Percentiles rank a stretch among this genome's conserved stretches.
Conservation (phyloP, 2,329 filamentous ascomycete species). For the Cryphonectria parasitica region DNA sequence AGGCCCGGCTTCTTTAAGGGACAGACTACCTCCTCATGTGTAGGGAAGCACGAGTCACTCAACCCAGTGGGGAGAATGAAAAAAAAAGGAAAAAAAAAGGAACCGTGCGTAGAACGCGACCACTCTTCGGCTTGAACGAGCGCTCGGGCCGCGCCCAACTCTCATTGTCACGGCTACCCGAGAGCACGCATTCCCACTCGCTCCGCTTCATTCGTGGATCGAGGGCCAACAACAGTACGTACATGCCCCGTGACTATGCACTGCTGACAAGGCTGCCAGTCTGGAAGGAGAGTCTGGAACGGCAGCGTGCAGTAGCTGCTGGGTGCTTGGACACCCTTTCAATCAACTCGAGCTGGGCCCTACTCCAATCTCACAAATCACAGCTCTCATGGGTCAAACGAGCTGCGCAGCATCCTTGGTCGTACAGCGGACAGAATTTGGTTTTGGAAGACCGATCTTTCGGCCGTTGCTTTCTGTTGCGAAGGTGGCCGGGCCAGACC, state of each 20-base stretch:
- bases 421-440: background rate
- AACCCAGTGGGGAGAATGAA: background rate
- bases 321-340: background rate
- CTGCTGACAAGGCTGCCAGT: background rate
- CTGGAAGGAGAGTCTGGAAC: background rate
- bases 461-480: background rate
- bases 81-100: too few relatives aligned
- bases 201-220: conserved; percentile 12
- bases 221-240: conserved; percentile 10
- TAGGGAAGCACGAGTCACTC: background rate
- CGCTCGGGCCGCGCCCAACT: conserved; percentile 13
- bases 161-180: conserved; percentile 3
- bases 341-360: background rate
- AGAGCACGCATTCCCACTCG: background rate
- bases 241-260: conserved; percentile 18
- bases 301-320: background rate
- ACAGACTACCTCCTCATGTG: background rate
- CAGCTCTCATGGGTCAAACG: background rate
- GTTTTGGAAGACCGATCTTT: background rate
- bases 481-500: background rate
- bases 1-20: background rate
- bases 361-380: background rate
- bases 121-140: background rate
- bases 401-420: background rate
- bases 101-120: background rate